A percentile compares a stretch with the other conserved stretches of the same genome.
Evolutionary conservation across 148 eudicot species (phyloP).

Genomic region (Gaultheria prostrata): DNA sequence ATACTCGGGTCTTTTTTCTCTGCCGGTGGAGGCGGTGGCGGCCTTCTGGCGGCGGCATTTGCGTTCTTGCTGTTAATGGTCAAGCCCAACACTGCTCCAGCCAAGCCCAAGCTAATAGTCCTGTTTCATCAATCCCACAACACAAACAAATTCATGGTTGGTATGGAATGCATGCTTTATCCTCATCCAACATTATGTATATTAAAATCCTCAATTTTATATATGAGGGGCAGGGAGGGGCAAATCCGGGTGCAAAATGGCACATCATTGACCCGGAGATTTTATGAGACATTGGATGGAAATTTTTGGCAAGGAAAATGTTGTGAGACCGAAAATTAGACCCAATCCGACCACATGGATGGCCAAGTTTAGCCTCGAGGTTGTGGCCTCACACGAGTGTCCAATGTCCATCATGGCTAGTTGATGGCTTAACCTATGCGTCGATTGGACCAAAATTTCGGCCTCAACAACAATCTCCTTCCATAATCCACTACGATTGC

Average conservation of each 20-base stretch:
- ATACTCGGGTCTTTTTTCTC: conserved; percentile 77
- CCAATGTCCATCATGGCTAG: neutral
- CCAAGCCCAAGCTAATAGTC: conserved; percentile 37
- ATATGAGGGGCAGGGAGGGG: no score
- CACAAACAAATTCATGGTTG: neutral
- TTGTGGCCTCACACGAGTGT: no score
- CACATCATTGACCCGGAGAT: no score
- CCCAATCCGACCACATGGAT: no score
- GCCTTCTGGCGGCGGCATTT: conserved; percentile 56
- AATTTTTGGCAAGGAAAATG: no score
- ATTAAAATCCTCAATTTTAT: no score
- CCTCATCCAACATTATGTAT: neutral
- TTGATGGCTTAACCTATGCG: neutral
- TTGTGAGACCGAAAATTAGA: no score
- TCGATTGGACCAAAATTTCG: neutral
- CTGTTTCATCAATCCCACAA: conserved; percentile 31
- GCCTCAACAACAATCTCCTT: neutral
- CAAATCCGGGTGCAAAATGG: no score
- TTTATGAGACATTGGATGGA: no score
- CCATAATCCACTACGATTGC: no score
- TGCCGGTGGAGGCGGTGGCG: conserved; percentile 52
- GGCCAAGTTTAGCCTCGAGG: no score
- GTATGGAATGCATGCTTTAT: neutral
- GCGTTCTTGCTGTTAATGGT: conserved; percentile 33
- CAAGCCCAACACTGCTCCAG: conserved; percentile 39